Conservation (phyloP, 805 yeast genomes). For the Cephaloascus fragrans region DNA sequence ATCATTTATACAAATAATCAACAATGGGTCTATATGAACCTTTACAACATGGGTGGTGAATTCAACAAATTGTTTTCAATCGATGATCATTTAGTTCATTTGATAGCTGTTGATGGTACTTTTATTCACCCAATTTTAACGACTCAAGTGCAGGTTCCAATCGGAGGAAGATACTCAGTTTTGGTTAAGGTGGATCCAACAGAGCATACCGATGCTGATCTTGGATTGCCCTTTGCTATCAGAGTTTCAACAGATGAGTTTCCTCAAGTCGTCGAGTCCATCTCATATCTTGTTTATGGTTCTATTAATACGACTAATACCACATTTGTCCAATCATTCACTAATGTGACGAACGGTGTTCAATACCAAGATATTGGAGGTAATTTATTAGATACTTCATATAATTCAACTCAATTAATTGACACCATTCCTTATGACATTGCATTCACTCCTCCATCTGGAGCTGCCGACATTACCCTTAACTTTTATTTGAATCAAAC, state of each 20-base stretch:
- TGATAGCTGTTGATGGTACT: slow-evolving; percentile 22
- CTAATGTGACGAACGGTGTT: slow-evolving; percentile 8
- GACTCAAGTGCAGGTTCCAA: slow-evolving; percentile 19
- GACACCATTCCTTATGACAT: slow-evolving; percentile 11
- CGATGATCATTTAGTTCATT: slow-evolving; percentile 18
- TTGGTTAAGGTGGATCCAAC: slow-evolving; percentile 11
- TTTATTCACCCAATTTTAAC: slow-evolving; percentile 15
- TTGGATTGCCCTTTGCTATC: slow-evolving; percentile 11
- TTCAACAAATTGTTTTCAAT: slow-evolving; percentile 20
- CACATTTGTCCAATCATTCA: slow-evolving; percentile 1
- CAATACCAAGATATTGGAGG: slow-evolving; percentile 15
- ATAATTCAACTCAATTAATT: slow-evolving; percentile 7
- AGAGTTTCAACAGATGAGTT: slow-evolving; percentile 16
- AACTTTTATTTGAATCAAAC: slow-evolving; percentile 18
- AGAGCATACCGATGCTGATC: slow-evolving; percentile 7
- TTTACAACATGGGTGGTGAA: slow-evolving; percentile 22
- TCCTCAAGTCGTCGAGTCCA: slow-evolving; percentile 18
- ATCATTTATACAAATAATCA: slow-evolving; percentile 11
- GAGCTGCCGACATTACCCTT: slow-evolving; percentile 15
- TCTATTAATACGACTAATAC: background rate
- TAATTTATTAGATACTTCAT: slow-evolving; percentile 5
- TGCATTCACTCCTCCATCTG: slow-evolving; percentile 3
- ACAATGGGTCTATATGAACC: slow-evolving; percentile 15
- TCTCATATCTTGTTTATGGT: slow-evolving; percentile 15
- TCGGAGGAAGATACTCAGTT: slow-evolving; percentile 19